A percentile compares a stretch with the other conserved stretches of the same genome.
Evolutionary conservation across 2,329 filamentous ascomycete species (phyloP).

Genomic region (Neofusicoccum umdonicola): DNA sequence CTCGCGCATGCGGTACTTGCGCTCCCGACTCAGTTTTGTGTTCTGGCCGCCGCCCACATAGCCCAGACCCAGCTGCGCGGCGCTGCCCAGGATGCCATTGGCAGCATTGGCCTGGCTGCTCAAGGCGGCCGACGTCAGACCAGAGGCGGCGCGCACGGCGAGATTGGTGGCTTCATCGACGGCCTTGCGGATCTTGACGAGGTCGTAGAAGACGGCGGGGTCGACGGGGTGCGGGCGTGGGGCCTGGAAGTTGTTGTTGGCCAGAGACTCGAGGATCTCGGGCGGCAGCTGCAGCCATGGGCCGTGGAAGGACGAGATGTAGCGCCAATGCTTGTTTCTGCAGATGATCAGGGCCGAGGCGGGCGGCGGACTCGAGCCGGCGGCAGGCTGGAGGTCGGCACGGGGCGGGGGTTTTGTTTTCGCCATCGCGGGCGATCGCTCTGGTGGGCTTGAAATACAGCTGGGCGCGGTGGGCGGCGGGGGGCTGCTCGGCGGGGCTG

Average conservation of each 20-base stretch:
- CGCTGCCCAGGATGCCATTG: slow-evolving; percentile 50
- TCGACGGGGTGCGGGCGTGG: slow-evolving; percentile 75
- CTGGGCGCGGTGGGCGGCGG: neutral
- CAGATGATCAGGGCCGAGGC: slow-evolving; percentile 36
- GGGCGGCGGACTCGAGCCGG: slow-evolving; percentile 14
- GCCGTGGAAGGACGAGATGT: slow-evolving; percentile 80
- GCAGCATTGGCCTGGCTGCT: slow-evolving; percentile 54
- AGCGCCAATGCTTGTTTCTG: slow-evolving; percentile 67
- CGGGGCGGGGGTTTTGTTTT: neutral
- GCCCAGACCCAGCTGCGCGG: slow-evolving; percentile 57
- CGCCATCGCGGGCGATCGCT: neutral
- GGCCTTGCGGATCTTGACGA: slow-evolving; percentile 75
- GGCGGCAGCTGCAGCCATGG: slow-evolving; percentile 78
- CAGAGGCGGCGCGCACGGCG: slow-evolving; percentile 73
- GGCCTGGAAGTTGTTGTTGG: slow-evolving; percentile 75
- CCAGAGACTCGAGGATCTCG: slow-evolving; percentile 75
- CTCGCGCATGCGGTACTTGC: slow-evolving; percentile 76
- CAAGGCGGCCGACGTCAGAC: slow-evolving; percentile 64
- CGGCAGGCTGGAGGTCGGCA: neutral
- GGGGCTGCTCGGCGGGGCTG: neutral
- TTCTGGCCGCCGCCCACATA: slow-evolving; percentile 53
- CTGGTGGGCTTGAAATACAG: neutral
- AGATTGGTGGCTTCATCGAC: slow-evolving; percentile 79
- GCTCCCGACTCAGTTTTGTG: slow-evolving; percentile 68
- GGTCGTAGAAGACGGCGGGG: slow-evolving; percentile 76